Percentiles rank a stretch among this genome's conserved stretches.
Conservation (phyloP, 257 asterid genomes). For the Parsonsia alboflavescens region DNA sequence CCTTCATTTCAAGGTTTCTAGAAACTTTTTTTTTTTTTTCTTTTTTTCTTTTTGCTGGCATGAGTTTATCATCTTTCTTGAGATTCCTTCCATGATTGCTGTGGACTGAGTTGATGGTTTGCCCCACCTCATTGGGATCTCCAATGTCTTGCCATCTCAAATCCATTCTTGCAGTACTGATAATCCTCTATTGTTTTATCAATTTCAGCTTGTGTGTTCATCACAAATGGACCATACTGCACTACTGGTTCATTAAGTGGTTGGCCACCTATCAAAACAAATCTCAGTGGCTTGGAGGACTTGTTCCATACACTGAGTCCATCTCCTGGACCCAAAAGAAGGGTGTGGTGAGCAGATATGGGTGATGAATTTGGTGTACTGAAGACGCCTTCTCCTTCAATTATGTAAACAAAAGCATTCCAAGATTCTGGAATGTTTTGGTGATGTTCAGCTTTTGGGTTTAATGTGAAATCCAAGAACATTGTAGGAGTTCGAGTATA, state of each 20-base stretch:
- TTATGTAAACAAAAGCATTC: constrained; percentile 65
- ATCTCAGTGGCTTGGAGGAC: constrained; percentile 48
- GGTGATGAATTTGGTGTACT: constrained; percentile 40
- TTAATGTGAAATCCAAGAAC: constrained; percentile 75
- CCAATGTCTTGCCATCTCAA: constrained; percentile 80
- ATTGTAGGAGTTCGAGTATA: constrained; percentile 83
- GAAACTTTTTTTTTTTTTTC: constrained; percentile 2
- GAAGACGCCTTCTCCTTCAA: constrained; percentile 80
- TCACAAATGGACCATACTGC: constrained; percentile 93
- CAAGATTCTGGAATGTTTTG: constrained; percentile 69
- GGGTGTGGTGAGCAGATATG: constrained; percentile 53
- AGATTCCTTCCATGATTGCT: constrained; percentile 16
- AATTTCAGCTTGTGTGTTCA: constrained; percentile 85
- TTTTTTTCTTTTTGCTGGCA: background rate
- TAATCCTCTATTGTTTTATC: constrained; percentile 77
- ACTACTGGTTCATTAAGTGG: constrained; percentile 86
- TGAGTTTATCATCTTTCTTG: background rate
- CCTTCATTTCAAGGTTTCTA: constrained; percentile 18
- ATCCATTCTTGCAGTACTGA: constrained; percentile 68
- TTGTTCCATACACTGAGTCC: constrained; percentile 85
- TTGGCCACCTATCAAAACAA: constrained; percentile 66
- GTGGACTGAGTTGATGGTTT: constrained; percentile 4
- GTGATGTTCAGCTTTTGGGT: constrained; percentile 49
- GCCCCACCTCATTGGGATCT: constrained; percentile 39
- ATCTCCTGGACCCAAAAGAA: constrained; percentile 80